These are phyloP conservation scores for Pyrus communis DNA, from an alignment of 306 rosid species.

Conservation along the genomic window DNA sequence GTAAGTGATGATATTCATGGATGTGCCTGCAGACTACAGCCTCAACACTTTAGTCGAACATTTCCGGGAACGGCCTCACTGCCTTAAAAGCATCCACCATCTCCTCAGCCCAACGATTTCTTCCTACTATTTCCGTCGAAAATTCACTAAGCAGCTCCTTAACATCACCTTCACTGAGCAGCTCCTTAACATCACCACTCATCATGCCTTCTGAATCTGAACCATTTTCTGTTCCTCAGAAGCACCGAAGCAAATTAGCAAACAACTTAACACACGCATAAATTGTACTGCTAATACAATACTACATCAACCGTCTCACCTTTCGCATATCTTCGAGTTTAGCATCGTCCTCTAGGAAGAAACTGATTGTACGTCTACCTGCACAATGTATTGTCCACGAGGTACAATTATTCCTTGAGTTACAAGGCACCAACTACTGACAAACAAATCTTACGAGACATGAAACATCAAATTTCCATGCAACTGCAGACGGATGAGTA, in stretches of 20 bases:
- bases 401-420: neutral
- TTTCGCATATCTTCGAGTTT: conserved; percentile 61
- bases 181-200: conserved; percentile 88
- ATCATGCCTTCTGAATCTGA: conserved; percentile 62
- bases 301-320: conserved; percentile 26
- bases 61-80: conserved; percentile 65
- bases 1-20: neutral
- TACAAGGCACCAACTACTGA: neutral
- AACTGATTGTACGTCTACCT: conserved; percentile 90
- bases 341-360: conserved; percentile 74
- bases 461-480: neutral
- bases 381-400: conserved; percentile 14
- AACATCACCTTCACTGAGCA: conserved; percentile 70
- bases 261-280: neutral
- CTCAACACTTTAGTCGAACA: conserved; percentile 40
- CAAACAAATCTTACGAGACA: neutral
- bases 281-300: neutral
- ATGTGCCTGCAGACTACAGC: neutral
- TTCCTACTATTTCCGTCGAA: conserved; percentile 70
- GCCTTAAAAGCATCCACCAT: conserved; percentile 94
- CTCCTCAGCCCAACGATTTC: conserved; percentile 77
- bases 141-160: conserved; percentile 61
- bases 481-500: neutral
- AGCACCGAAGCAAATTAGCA: conserved; percentile 1
- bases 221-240: too few relatives aligned